These are phyloP conservation scores for Saitozyma sp. DNA, from an alignment of 768 basidiomycete genomes.

Conservation along the genomic window DNA sequence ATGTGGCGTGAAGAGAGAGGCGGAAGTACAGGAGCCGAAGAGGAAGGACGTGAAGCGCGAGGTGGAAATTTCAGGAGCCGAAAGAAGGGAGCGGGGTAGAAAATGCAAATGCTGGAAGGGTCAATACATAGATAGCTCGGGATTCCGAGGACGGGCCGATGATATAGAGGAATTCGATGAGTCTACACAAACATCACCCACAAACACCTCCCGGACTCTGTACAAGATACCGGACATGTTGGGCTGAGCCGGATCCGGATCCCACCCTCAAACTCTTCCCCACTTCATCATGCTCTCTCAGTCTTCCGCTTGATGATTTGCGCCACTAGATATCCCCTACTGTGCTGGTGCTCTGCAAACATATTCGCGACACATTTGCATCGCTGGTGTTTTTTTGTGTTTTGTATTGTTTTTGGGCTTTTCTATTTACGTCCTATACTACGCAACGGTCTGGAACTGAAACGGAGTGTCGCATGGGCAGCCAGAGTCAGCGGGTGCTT, in stretches of 20 bases:
- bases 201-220: no score
- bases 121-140: neutral
- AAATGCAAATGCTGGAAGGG: neutral
- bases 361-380: no score
- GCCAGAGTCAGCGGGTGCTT: neutral
- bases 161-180: no score
- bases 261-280: neutral
- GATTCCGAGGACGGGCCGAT: no score
- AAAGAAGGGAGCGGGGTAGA: neutral
- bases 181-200: no score
- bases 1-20: slow-evolving; percentile 14
- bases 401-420: neutral
- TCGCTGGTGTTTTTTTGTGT: neutral
- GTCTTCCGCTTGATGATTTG: neutral
- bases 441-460: neutral
- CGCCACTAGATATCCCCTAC: neutral
- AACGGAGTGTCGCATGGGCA: neutral
- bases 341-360: no score
- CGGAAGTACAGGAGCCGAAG: neutral
- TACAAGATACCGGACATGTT: no score
- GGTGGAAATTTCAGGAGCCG: neutral
- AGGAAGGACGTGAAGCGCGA: neutral
- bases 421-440: neutral
- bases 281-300: neutral
- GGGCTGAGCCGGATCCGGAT: no score